Percentiles rank a stretch among this genome's conserved stretches.
These are phyloP conservation scores for Fragaria iinumae DNA, from an alignment of 306 rosid species.

Conservation along the genomic window DNA sequence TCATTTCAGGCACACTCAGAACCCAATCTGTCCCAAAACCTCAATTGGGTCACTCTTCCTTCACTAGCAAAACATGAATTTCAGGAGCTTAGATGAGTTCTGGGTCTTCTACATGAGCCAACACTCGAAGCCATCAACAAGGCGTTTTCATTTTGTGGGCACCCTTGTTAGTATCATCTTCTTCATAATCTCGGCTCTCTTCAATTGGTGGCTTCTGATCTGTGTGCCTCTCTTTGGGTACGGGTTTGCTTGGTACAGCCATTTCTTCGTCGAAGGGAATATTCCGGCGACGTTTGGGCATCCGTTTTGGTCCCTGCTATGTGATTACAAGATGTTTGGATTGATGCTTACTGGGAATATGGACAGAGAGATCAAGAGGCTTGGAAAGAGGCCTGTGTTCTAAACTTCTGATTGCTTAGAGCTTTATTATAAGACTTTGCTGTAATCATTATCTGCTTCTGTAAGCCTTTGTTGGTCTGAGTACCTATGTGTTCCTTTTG, in stretches of 20 bases:
- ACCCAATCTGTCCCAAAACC: constrained; percentile 16
- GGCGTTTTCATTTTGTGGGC: constrained; percentile 93
- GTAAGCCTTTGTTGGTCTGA: not conserved
- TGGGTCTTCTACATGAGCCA: constrained; percentile 91
- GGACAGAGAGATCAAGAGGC: constrained; percentile 99
- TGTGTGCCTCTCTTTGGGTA: constrained; percentile 76
- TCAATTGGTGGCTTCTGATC: constrained; percentile 81
- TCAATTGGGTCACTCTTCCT: constrained; percentile 21
- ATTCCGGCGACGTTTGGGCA: constrained; percentile 84
- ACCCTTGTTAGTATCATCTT: constrained; percentile 58
- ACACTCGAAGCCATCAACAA: constrained; percentile 82
- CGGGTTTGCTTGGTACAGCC: constrained; percentile 97
- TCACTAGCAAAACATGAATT: constrained; percentile 57
- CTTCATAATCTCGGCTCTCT: constrained; percentile 52
- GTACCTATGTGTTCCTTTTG: not conserved
- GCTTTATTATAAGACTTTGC: not conserved
- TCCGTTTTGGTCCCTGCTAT: constrained; percentile 85
- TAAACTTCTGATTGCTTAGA: not conserved
- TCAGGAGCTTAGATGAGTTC: constrained; percentile 91
- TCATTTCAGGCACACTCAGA: constrained; percentile 19
- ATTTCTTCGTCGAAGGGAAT: constrained; percentile 86
- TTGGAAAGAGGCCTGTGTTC: constrained; percentile 84
- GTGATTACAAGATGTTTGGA: constrained; percentile 91
- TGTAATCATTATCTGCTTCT: not conserved
- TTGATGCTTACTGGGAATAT: constrained; percentile 87